phyloP scores from a whole-genome alignment of 495 filamentous ascomycete genomes.

The Neurospora sp. region DNA sequence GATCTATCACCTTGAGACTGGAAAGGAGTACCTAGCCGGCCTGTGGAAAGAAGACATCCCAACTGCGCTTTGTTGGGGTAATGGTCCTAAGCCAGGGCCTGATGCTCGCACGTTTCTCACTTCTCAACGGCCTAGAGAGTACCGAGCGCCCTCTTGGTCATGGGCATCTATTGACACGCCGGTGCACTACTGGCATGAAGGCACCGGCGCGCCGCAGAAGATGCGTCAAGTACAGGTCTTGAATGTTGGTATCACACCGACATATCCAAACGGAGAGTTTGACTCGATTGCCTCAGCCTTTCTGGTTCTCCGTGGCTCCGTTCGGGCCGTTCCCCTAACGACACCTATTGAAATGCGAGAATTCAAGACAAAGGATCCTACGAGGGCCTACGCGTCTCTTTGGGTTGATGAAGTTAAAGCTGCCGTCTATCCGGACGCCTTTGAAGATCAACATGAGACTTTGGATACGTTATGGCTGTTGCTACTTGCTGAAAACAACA shows the following conservation, averaged over 20 bases:
- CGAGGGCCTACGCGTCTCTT: too few species aligned
- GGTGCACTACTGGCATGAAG: background rate
- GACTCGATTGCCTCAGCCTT: background rate
- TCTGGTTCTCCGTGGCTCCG: background rate
- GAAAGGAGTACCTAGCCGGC: background rate
- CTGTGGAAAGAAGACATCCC: background rate
- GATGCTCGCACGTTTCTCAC: background rate
- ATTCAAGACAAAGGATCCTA: background rate
- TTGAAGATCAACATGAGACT: background rate
- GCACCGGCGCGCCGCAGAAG: background rate
- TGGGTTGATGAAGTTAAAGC: background rate
- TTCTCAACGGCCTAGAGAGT: background rate
- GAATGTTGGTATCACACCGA: background rate
- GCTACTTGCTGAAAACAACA: too few species aligned
- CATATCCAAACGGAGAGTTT: background rate
- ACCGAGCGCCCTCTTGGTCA: background rate
- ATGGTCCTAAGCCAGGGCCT: background rate
- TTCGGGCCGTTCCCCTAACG: background rate
- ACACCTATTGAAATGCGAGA: background rate
- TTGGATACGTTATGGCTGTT: too few species aligned
- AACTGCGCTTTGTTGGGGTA: background rate
- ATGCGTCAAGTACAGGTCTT: background rate
- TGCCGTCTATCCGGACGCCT: background rate
- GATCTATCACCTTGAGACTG: background rate
- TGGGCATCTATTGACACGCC: background rate